Conservation (phyloP, 2,329 filamentous ascomycete genomes). For the Xylaria sp. region DNA sequence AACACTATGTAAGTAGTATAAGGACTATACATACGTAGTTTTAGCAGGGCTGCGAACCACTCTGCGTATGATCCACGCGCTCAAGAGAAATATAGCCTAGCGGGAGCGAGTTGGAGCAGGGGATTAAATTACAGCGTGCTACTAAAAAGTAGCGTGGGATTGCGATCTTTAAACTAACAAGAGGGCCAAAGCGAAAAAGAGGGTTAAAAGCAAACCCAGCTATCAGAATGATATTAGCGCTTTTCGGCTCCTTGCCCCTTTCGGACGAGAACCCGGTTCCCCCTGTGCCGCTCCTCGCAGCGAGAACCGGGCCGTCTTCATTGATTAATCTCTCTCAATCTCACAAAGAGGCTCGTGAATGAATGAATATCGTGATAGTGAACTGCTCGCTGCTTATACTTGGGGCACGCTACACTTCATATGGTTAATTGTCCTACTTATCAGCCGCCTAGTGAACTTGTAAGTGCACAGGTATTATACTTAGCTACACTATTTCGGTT, state of each 20-base stretch:
- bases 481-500: too few species aligned
- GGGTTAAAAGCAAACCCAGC: not conserved
- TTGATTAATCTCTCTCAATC: slow-evolving; percentile 13
- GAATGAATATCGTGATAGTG: not conserved
- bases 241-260: slow-evolving; percentile 25
- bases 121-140: slow-evolving; percentile 28
- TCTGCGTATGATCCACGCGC: slow-evolving; percentile 8
- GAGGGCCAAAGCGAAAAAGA: not conserved
- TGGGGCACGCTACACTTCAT: not conserved
- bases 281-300: slow-evolving; percentile 16
- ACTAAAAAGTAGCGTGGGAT: slow-evolving; percentile 13
- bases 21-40: not conserved
- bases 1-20: not conserved
- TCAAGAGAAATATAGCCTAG: not conserved
- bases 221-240: slow-evolving; percentile 4
- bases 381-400: not conserved
- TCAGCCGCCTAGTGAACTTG: not conserved
- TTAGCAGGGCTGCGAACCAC: slow-evolving; percentile 11
- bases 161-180: not conserved
- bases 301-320: slow-evolving; percentile 13
- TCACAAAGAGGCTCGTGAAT: slow-evolving; percentile 3
- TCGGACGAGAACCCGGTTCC: slow-evolving; percentile 23
- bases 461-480: too few species aligned
- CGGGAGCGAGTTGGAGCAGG: slow-evolving; percentile 1
- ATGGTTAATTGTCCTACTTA: slow-evolving; percentile 7